A percentile compares a stretch with the other conserved stretches of the same genome.
Conservation (phyloP, 148 eudicot species). For the Spergularia marina region DNA sequence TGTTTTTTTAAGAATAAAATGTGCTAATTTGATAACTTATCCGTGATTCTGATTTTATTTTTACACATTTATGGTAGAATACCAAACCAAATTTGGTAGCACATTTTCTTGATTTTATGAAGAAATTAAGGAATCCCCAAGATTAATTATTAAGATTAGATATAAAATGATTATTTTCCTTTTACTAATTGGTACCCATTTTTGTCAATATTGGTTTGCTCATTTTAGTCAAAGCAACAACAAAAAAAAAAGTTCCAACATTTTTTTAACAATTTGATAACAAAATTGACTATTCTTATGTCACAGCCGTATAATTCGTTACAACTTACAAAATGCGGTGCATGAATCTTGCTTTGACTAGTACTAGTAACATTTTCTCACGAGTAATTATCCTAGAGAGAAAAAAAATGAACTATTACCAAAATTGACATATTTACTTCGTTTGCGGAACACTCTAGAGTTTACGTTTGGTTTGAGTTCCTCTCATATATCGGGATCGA, state of each 20-base stretch:
- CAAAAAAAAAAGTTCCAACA: neutral
- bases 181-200: neutral
- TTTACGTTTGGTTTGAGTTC: too few relatives aligned
- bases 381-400: neutral
- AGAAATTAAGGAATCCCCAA: neutral
- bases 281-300: slow-evolving; percentile 13
- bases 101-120: slow-evolving; percentile 4
- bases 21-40: neutral
- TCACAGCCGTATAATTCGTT: neutral
- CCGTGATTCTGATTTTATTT: neutral
- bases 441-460: too few relatives aligned
- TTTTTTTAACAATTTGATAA: neutral
- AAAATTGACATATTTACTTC: neutral
- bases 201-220: slow-evolving; percentile 24
- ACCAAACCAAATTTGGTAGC: neutral
- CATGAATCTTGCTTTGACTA: neutral
- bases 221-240: slow-evolving; percentile 11
- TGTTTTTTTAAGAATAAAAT: neutral
- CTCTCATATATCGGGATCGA: too few relatives aligned
- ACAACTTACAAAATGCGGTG: neutral
- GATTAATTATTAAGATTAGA: neutral
- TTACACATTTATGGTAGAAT: neutral
- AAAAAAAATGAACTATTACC: neutral
- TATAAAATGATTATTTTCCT: neutral
- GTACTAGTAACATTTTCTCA: neutral